Percentiles rank a stretch among this genome's conserved stretches.
Conservation (phyloP, 2,329 filamentous ascomycete genomes). For the Colletotrichum liriopes region DNA sequence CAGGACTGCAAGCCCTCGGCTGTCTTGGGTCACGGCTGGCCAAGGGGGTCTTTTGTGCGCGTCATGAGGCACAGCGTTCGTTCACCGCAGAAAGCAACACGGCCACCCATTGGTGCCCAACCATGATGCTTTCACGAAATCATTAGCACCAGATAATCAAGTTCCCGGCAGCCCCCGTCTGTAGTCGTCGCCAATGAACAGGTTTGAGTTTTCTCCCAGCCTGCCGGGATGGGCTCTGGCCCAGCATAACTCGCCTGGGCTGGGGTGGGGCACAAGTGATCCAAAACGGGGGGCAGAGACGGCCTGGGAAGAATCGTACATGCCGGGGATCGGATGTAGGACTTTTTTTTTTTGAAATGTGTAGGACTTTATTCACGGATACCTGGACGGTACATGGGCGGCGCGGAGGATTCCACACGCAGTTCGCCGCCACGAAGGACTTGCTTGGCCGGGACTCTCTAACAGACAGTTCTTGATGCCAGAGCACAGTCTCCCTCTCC, state of each 20-base stretch:
- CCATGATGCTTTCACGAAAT: constrained; percentile 1
- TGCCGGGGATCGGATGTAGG: constrained; percentile 25
- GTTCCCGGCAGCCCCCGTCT: neutral
- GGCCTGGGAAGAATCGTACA: constrained; percentile 2
- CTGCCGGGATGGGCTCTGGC: neutral
- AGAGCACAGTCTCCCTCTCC: neutral
- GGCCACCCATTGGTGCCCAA: neutral
- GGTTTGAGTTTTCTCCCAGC: constrained; percentile 1
- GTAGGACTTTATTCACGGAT: constrained; percentile 36
- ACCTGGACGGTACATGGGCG: constrained; percentile 14
- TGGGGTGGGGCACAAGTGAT: constrained; percentile 8
- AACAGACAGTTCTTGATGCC: neutral
- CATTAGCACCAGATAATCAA: neutral
- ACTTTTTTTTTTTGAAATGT: constrained; percentile 30
- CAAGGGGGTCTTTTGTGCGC: neutral
- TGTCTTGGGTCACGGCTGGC: neutral
- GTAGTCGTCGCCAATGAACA: neutral
- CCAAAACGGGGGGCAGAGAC: constrained; percentile 9
- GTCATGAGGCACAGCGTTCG: constrained; percentile 9
- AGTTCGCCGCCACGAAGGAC: constrained; percentile 10
- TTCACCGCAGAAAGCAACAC: neutral
- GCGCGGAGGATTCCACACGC: constrained; percentile 19
- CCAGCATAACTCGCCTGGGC: neutral
- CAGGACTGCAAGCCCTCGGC: constrained; percentile 12
- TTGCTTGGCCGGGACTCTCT: neutral